Evolutionary conservation across 345 rosid species (phyloP).

Genomic region (Adansonia digitata): DNA sequence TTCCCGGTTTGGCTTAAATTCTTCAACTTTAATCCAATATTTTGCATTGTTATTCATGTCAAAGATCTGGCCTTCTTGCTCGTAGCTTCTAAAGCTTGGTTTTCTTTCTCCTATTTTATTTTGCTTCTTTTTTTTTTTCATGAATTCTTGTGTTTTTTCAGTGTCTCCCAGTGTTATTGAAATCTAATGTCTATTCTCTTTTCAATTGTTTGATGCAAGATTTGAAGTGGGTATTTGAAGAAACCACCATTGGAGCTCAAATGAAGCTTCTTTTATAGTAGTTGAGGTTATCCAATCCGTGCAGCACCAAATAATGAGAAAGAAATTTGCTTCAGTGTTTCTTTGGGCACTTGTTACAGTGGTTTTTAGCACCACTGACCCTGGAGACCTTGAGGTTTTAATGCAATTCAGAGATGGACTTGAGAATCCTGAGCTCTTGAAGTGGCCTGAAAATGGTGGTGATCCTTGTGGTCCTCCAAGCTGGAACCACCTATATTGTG

Average conservation of each 20-base stretch:
- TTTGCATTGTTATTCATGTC: background rate
- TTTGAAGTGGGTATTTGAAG: slow-evolving; percentile 23
- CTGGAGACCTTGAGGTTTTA: slow-evolving; percentile 49
- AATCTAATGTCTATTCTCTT: background rate
- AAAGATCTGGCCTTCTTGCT: slow-evolving; percentile 17
- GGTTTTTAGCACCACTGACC: slow-evolving; percentile 41
- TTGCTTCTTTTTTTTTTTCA: too few species aligned
- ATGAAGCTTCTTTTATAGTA: slow-evolving; percentile 18
- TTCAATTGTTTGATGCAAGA: slow-evolving; percentile 16
- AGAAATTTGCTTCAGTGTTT: slow-evolving; percentile 26
- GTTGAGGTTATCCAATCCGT: background rate
- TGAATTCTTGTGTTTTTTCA: background rate
- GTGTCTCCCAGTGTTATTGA: background rate
- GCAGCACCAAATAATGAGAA: slow-evolving; percentile 20
- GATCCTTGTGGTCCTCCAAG: slow-evolving; percentile 58
- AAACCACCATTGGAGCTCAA: slow-evolving; percentile 17
- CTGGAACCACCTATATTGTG: slow-evolving; percentile 54
- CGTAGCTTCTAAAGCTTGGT: background rate
- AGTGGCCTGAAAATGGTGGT: slow-evolving; percentile 54
- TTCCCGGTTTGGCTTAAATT: background rate
- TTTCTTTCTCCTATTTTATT: too few species aligned
- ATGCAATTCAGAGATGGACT: slow-evolving; percentile 52
- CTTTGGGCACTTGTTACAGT: slow-evolving; percentile 18
- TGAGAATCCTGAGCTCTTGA: slow-evolving; percentile 53
- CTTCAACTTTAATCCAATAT: background rate